A percentile compares a stretch with the other conserved stretches of the same genome.
Evolutionary conservation across 495 filamentous ascomycete genomes (phyloP).

Genomic region (Penicillium cosmopolitanum): DNA sequence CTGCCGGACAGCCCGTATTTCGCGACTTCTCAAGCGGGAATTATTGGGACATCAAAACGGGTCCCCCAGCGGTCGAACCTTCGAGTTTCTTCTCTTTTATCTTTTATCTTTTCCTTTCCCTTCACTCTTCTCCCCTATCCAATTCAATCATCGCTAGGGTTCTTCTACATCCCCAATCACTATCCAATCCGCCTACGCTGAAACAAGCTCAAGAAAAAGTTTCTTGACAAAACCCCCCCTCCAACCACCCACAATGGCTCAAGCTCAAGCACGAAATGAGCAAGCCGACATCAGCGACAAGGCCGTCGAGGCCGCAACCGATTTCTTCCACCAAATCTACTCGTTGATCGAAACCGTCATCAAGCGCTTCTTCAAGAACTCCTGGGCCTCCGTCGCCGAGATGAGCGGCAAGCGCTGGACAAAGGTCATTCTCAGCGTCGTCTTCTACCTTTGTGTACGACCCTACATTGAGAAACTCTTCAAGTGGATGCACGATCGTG

Average conservation of each 20-base stretch:
- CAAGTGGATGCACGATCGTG: conserved; percentile 58
- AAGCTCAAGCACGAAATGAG: conserved; percentile 1
- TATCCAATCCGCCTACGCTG: neutral
- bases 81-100: neutral
- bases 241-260: conserved; percentile 26
- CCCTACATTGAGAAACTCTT: conserved; percentile 63
- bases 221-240: conserved; percentile 1
- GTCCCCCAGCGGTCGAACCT: neutral
- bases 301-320: conserved; percentile 35
- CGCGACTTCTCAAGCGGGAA: conserved; percentile 1
- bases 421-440: conserved; percentile 61
- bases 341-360: conserved; percentile 26
- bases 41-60: conserved; percentile 1
- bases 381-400: conserved; percentile 54
- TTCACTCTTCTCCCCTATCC: neutral
- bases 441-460: conserved; percentile 66
- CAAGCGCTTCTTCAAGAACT: conserved; percentile 55
- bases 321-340: conserved; percentile 44
- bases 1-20: neutral
- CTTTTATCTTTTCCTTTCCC: neutral
- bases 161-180: neutral
- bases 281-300: conserved; percentile 28
- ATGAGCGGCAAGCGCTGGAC: conserved; percentile 62
- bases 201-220: conserved; percentile 8
- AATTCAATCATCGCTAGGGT: neutral